Conservation (phyloP, 177 flowering plant species). For the Telopea speciosissima region DNA sequence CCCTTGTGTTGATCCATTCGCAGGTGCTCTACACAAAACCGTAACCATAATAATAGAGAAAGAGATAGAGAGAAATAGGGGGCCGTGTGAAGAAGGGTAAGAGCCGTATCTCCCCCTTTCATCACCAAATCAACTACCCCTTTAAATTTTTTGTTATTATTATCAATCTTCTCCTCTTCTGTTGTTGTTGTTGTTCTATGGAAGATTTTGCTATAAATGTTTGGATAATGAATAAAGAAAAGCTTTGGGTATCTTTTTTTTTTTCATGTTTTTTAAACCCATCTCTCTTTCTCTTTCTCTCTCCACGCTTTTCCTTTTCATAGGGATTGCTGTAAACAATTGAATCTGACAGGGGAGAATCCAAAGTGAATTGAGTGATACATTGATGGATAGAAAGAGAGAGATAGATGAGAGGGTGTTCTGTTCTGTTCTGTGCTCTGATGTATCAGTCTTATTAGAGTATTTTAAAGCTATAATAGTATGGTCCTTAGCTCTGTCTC, state of each 20-base stretch:
- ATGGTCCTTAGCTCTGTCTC: conserved; percentile 17
- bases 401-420: conserved; percentile 10
- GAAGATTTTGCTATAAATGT: conserved; percentile 10
- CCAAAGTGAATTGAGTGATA: background rate
- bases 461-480: conserved; percentile 16
- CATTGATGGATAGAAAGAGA: background rate
- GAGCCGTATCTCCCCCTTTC: background rate
- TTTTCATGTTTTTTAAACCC: conserved; percentile 35
- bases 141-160: background rate
- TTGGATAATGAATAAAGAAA: conserved; percentile 34
- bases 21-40: conserved; percentile 33
- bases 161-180: background rate
- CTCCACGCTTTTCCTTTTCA: conserved; percentile 33
- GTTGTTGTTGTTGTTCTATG: background rate
- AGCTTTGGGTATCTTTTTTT: conserved; percentile 57
- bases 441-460: background rate
- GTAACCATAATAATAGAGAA: conserved; percentile 7
- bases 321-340: conserved; percentile 32
- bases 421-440: conserved; percentile 7
- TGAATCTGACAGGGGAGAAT: conserved; percentile 33
- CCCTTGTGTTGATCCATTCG: conserved; percentile 42
- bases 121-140: background rate
- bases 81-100: conserved; percentile 13
- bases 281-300: conserved; percentile 23
- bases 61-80: no score